Base-by-base conservation (phyloP, 306 rosid species). In the Canavalia gladiata region DNA sequence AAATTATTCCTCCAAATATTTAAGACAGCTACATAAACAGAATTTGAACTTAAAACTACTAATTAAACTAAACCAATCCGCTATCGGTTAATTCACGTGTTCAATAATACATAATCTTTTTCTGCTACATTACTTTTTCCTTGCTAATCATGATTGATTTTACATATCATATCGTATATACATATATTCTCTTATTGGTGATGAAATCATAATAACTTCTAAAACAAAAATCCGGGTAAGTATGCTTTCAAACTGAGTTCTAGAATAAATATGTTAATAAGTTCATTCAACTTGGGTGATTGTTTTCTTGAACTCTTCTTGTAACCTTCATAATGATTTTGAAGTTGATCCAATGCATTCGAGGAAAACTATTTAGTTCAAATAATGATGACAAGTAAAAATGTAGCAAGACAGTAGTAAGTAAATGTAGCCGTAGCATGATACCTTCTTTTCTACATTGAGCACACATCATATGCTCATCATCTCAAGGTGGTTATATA, bases 401-500 rank as follows among this genome's bases (percentile, higher is more conserved):
- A 79, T 35, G 45, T 49, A 42, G 11, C 41, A 1, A 13, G 6
- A 35, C 28, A 30, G 62, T 60, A 4, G 11, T 42, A 30, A 30
- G 4, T 18, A 18, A 18, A 18, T 18, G 25, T 18, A 56, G 12
- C 30, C 41, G 51, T 72, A 42, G 57, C 30, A 59, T 69, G 52
- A 37, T 9, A 45, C 60, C 58, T 58, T 37, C 33, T 72, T 76
- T 76, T 78, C 72, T 29, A 67, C 10, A 46, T 46, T 68, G 34
- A 71, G 39, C 50, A 51, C 29, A 75, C 43, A 28, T 46, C 41
- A 76, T 68, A 80, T 80, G 78, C 74, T 75, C 43, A 85, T 79
- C 66, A 83, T 78, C 65, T 69, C 60, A 41, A 45, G 46, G 75
- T 43, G 81, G 82, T 41, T 63, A 67, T 60, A 30, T 29, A 58